Conservation (phyloP, 306 rosid genomes). For the Hylodesmum podocarpum region DNA sequence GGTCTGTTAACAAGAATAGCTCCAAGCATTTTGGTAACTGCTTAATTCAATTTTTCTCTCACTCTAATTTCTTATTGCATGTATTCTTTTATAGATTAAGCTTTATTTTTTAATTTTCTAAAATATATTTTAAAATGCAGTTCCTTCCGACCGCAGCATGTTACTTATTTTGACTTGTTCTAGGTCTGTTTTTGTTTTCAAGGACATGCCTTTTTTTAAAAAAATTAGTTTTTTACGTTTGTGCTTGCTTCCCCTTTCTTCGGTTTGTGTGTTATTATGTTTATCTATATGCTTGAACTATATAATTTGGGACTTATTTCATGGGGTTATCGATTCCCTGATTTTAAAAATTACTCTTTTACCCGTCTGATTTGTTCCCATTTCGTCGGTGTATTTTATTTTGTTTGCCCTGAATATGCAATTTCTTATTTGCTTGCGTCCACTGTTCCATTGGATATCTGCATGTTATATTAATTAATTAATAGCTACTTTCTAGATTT, state of each 20-base stretch:
- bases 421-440: not conserved
- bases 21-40: conserved; percentile 46
- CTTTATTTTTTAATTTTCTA: not conserved
- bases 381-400: conserved; percentile 6
- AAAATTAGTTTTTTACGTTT: conserved; percentile 2
- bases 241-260: not conserved
- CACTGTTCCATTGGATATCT: not conserved
- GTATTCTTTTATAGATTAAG: not conserved
- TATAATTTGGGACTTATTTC: conserved; percentile 15
- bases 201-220: not conserved
- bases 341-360: conserved; percentile 34
- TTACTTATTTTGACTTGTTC: conserved; percentile 1
- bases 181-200: not conserved
- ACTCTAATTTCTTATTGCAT: not conserved
- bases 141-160: not conserved
- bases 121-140: not conserved
- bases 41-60: not conserved
- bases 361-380: conserved; percentile 32
- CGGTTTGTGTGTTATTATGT: not conserved
- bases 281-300: conserved; percentile 14
- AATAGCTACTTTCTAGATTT: not conserved
- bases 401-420: conserved; percentile 26
- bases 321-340: conserved; percentile 1
- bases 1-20: conserved; percentile 55
- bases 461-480: not conserved